Base-by-base conservation (phyloP, 1,139 yeast genomes). In the Hemisphaericaspora subhashii region DNA sequence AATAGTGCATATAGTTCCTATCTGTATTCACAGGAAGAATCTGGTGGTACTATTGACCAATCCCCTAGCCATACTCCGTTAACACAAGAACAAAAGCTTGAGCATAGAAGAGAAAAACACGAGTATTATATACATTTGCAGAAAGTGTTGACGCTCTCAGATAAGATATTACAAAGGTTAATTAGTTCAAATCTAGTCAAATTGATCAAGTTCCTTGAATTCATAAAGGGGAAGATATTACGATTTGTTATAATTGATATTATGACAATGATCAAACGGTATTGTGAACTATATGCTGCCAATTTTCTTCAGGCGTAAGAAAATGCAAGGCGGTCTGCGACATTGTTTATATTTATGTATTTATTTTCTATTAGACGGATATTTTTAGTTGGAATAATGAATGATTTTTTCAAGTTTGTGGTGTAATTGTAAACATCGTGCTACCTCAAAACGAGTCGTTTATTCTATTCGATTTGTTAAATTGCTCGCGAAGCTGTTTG, bases 181-280 rank as follows among this genome's bases (percentile, higher is more conserved):
- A 39, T 41, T 12, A 18, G 38, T 5, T 42, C 46, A 22, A 42
- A 47, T 9, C 18, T 14, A 12, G 38, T 48, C 24, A 60, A 58
- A 38, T 46, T 63, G 36, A 49, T 54, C 28, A 59, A 57, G 43
- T 56, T 67, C 26, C 50, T 69, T 42, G 73, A 68, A 30, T 72
- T 71, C 43, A 55, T 72, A 38, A 66, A 66, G 43, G 55, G 60
- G 40, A 57, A 53, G 41, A 58, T 70, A 13, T 59, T 70, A 46
- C 64, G 61, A 44, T 67, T 71, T 43, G 58, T 72, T 16, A 58
- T 69, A 26, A 59, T 69, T 30, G 77, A 72, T 50, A 50, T 62
- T 3, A 57, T 63, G 34, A 66, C 58, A 30, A 68, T 72, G 73
- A 52, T 69, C 22, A 48, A 64, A 31, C 62, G 57, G 31, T 69